phyloP scores from a whole-genome alignment of 2,329 filamentous ascomycete species.

The Parastagonospora avenae region DNA sequence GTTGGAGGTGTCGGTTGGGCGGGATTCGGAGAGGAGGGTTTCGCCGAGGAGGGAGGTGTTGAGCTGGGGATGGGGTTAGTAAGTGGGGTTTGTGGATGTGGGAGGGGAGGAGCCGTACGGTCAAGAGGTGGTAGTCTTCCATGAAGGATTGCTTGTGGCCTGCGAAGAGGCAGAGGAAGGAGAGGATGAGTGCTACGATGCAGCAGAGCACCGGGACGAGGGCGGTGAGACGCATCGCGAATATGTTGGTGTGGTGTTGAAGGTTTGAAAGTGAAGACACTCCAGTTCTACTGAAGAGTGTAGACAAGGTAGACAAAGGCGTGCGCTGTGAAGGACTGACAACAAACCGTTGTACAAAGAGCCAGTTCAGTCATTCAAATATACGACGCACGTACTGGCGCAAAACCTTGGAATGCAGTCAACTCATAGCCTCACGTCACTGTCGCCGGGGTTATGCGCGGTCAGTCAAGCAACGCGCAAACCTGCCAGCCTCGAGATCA shows the following conservation, averaged over 20 bases:
- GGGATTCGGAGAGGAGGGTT: conserved; percentile 39
- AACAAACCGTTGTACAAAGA: conserved; percentile 4
- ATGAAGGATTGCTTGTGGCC: conserved; percentile 62
- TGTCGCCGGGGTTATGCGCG: conserved; percentile 17
- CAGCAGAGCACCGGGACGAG: conserved; percentile 58
- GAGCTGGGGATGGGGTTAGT: conserved; percentile 46
- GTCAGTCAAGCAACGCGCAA: conserved; percentile 15
- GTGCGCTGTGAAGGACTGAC: not conserved
- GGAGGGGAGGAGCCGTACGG: conserved; percentile 44
- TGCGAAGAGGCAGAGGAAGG: conserved; percentile 66
- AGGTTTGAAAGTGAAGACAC: not conserved
- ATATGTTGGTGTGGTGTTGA: conserved; percentile 1
- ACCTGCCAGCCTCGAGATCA: conserved; percentile 27
- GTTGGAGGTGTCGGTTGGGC: conserved; percentile 23
- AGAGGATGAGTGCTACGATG: conserved; percentile 61
- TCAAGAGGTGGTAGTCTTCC: conserved; percentile 62
- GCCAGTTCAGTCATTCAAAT: conserved; percentile 7
- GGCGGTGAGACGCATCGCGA: conserved; percentile 53
- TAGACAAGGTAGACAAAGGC: not conserved
- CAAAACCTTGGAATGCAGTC: conserved; percentile 9
- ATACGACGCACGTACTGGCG: conserved; percentile 7
- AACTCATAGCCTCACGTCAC: conserved; percentile 28
- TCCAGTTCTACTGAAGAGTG: not conserved
- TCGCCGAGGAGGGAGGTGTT: conserved; percentile 63
- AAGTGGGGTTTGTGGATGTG: not conserved